Evolutionary conservation across 371 early-diverging fungal species (phyloP), one percentile per base, ranked within the genome.

Genomic region (Sporodiniella umbellata): DNA sequence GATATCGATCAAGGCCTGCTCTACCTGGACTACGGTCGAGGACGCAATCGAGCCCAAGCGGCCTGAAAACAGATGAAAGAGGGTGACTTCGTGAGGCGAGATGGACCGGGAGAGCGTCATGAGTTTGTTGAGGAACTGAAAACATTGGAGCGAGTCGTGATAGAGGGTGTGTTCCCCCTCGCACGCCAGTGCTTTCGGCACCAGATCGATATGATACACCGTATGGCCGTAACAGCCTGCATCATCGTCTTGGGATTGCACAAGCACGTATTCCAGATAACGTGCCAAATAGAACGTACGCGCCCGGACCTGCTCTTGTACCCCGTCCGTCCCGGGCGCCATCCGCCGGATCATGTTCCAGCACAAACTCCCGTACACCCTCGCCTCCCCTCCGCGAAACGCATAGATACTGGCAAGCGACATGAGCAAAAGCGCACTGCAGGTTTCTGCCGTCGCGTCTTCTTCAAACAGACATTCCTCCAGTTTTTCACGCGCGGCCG

Each of bases 341-440:
- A 54, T 49, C 24, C 51, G 54, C 19, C 54, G 51, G 3, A 62
- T 46, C 60, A 72, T 66, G 12, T 51, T 51, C 73, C 73, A 72
- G 17, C 64, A 69, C 11, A 62, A 33, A 26, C 58, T 61, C 5
- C 58, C 56, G 21, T 58, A 57, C 8, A 56, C 33, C 35, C 69
- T 56, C 4, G 60, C 67, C 25, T 69, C 62, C 22, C 39, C 49
- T 4, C 46, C 55, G 11, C 56, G 56, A 14, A 64, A 26, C 3
- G 47, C 33, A 53, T 33, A 19, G 45, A 50, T 4, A 25, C 42
- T 48, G 42, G 37, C 24, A 6, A 30, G 44, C 3, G 54, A 42
- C 0, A 66, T 21, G 11, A 57, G 15, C 33, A 48, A 48, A 21
- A 72, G 25, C 0, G 73, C 50, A 1, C 46, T 23, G 12, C 64